A percentile compares a stretch with the other conserved stretches of the same genome.
phyloP scores from a whole-genome alignment of 139 green algal genomes.

The Micromonas pusilla region DNA sequence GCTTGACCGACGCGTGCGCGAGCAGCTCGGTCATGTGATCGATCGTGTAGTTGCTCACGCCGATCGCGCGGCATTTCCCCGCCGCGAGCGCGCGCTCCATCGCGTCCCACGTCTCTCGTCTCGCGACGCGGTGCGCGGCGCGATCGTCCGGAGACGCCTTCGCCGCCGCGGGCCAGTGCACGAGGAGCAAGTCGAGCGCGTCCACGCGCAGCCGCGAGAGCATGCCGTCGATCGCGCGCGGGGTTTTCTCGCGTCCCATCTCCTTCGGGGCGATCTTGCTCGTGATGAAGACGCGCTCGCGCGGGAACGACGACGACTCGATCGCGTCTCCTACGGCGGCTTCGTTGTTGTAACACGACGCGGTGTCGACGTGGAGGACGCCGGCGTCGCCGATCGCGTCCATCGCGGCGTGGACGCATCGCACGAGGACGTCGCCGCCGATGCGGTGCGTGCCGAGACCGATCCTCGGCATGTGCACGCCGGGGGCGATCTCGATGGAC shows the following conservation, averaged over 20 bases:
- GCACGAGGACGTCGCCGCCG: constrained; percentile 27
- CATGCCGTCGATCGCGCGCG: constrained; percentile 17
- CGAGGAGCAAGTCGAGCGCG: constrained; percentile 45
- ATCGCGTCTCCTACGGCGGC: constrained; percentile 22
- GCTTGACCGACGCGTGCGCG: constrained; percentile 31
- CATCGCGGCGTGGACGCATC: no score
- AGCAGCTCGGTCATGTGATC: constrained; percentile 52
- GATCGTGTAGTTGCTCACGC: constrained; percentile 54
- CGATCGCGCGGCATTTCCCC: constrained; percentile 48
- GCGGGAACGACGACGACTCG: constrained; percentile 30
- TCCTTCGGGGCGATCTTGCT: constrained; percentile 42
- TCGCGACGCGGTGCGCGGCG: background rate
- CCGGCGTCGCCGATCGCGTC: constrained; percentile 45
- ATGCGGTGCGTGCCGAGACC: constrained; percentile 62
- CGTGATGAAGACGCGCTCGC: constrained; percentile 44
- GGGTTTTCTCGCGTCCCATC: constrained; percentile 1
- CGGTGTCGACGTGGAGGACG: constrained; percentile 66
- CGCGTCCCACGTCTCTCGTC: constrained; percentile 51
- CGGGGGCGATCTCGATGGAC: constrained; percentile 29
- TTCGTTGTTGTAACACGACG: constrained; percentile 39
- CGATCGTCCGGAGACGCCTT: background rate
- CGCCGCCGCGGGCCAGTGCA: constrained; percentile 39
- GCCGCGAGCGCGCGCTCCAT: constrained; percentile 40
- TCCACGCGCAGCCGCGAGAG: constrained; percentile 25
- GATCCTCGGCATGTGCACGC: constrained; percentile 24